Percentiles rank a stretch among this genome's conserved stretches.
These are phyloP conservation scores for Coemansia sp. DNA, from an alignment of 192 early-diverging fungal species.

Conservation along the genomic window DNA sequence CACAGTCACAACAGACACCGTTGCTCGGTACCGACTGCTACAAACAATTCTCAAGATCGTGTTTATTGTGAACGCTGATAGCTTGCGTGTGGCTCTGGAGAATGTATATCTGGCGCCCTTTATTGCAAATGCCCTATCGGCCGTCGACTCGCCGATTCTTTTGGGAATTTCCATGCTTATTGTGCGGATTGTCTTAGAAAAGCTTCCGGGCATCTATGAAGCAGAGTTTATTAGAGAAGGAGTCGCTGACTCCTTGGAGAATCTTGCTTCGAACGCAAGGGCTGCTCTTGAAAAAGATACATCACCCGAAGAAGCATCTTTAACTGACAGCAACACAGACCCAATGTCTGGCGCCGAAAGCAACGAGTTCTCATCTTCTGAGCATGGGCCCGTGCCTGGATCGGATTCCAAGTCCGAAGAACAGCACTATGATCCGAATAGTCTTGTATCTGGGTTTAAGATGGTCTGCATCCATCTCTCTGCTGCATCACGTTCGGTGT, in stretches of 20 bases:
- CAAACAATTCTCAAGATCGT: conserved; percentile 61
- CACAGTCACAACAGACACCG: conserved; percentile 62
- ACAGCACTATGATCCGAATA: not conserved
- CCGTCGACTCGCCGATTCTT: conserved; percentile 18
- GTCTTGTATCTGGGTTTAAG: conserved; percentile 13
- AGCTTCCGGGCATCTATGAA: conserved; percentile 60
- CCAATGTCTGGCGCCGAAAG: not conserved
- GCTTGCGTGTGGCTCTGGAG: conserved; percentile 54
- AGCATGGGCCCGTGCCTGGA: not conserved
- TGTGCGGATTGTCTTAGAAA: conserved; percentile 62
- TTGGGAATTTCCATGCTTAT: conserved; percentile 42
- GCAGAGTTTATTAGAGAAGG: conserved; percentile 75
- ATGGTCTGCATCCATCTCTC: conserved; percentile 9
- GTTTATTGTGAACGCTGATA: conserved; percentile 49
- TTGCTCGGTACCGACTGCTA: conserved; percentile 64
- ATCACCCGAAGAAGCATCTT: not conserved
- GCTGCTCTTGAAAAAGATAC: not conserved
- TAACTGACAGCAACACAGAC: too few relatives aligned
- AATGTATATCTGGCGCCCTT: conserved; percentile 21
- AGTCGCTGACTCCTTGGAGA: conserved; percentile 61
- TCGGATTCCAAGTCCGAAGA: not conserved
- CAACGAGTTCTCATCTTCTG: not conserved
- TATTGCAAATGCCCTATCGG: conserved; percentile 21
- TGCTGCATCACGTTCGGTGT: not conserved
- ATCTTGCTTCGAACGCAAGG: conserved; percentile 28